Conservation (phyloP, 441 rosid species). For the Macaranga tanarius region DNA sequence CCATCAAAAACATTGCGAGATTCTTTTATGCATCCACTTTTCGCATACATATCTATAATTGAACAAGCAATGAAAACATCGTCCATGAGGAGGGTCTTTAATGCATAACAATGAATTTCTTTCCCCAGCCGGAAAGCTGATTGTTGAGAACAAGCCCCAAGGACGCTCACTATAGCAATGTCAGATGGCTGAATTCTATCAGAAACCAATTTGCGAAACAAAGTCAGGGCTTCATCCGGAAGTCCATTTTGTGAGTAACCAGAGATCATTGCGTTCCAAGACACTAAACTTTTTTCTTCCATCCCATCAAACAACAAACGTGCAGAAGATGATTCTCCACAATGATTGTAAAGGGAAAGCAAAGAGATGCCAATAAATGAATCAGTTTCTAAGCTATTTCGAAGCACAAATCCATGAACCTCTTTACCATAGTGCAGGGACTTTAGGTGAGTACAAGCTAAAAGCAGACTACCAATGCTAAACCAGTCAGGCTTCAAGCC, state of each 20-base stretch:
- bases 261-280: constrained; percentile 81
- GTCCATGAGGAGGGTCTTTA: constrained; percentile 37
- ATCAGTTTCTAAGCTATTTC: constrained; percentile 47
- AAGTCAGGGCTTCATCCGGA: constrained; percentile 52
- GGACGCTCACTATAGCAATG: constrained; percentile 50
- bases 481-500: constrained; percentile 50
- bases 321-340: constrained; percentile 43
- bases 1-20: constrained; percentile 49
- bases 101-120: constrained; percentile 49
- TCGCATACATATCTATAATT: constrained; percentile 73
- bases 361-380: constrained; percentile 42
- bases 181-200: constrained; percentile 44
- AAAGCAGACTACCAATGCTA: constrained; percentile 53
- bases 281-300: constrained; percentile 51
- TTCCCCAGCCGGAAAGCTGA: constrained; percentile 59
- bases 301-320: constrained; percentile 43
- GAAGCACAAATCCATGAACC: constrained; percentile 51
- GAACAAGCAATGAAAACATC: constrained; percentile 67
- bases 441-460: constrained; percentile 51
- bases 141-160: constrained; percentile 70
- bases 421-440: constrained; percentile 43
- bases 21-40: constrained; percentile 65
- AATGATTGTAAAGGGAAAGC: constrained; percentile 50
- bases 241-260: constrained; percentile 70
- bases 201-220: constrained; percentile 51